Evolutionary conservation across 1,284 basidiomycete genomes (phyloP).

Genomic region (Caloboletus firmus): DNA sequence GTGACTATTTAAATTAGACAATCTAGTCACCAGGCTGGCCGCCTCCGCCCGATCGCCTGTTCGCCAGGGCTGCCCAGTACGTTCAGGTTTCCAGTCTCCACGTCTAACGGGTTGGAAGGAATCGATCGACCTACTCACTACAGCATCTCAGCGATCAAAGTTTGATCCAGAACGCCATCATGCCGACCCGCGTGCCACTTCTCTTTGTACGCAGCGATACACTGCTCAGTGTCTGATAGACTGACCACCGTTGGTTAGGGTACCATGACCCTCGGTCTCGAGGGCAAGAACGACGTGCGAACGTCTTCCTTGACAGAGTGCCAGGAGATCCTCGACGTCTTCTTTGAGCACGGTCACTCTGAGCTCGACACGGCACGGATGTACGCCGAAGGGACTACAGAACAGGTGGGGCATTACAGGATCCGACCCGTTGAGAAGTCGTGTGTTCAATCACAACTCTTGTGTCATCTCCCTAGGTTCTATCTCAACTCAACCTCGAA

Average conservation of each 20-base stretch:
- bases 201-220: conserved; percentile 35
- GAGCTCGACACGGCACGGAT: conserved; percentile 52
- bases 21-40: no score
- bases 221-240: background rate
- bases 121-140: background rate
- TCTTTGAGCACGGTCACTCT: conserved; percentile 43
- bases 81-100: background rate
- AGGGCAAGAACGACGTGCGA: conserved; percentile 45
- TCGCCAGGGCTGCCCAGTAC: background rate
- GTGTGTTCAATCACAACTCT: background rate
- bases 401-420: conserved; percentile 36
- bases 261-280: conserved; percentile 50
- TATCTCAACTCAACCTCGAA: conserved; percentile 45
- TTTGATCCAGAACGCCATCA: conserved; percentile 6
- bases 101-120: background rate
- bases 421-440: background rate
- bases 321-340: conserved; percentile 48
- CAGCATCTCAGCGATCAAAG: background rate
- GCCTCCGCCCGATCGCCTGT: no score
- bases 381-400: conserved; percentile 53
- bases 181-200: conserved; percentile 39
- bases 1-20: background rate
- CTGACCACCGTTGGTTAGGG: conserved; percentile 36
- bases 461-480: conserved; percentile 30
- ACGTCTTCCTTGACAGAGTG: conserved; percentile 39